Percentiles rank a stretch among this genome's conserved stretches.
phyloP scores from a whole-genome alignment of 1,284 basidiomycete species.

The Inonotus obliquus region DNA sequence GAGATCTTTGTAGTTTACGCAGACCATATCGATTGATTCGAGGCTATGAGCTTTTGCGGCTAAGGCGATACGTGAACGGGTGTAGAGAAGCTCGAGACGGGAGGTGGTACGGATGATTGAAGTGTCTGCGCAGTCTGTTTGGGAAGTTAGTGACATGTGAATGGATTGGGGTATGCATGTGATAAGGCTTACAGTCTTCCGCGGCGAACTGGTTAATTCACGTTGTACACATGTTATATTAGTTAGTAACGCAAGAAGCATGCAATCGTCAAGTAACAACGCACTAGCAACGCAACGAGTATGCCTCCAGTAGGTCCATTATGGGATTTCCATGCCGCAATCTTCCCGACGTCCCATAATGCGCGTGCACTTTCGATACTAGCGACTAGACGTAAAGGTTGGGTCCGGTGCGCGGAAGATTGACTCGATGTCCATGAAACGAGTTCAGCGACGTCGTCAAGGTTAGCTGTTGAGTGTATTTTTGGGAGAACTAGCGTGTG shows the following conservation, averaged over 20 bases:
- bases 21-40: conserved; percentile 91
- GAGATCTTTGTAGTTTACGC: conserved; percentile 82
- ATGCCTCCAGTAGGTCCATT: conserved; percentile 43
- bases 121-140: conserved; percentile 81
- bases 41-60: conserved; percentile 83
- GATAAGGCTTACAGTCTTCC: conserved; percentile 68
- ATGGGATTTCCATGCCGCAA: conserved; percentile 57
- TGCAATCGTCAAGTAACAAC: neutral
- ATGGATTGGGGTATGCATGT: conserved; percentile 2
- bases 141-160: neutral
- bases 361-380: conserved; percentile 78
- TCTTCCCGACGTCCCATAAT: conserved; percentile 54
- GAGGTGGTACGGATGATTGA: conserved; percentile 76
- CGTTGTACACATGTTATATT: neutral
- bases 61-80: conserved; percentile 81
- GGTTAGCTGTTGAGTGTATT: conserved; percentile 62
- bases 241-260: neutral
- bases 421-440: conserved; percentile 31
- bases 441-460: conserved; percentile 55
- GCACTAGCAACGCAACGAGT: conserved; percentile 51
- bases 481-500: conserved; percentile 74
- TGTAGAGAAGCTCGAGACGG: conserved; percentile 76
- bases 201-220: conserved; percentile 66
- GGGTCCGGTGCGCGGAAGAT: conserved; percentile 17
- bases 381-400: conserved; percentile 59